A percentile compares a stretch with the other conserved stretches of the same genome.
These are phyloP conservation scores for Neophaeococcomyces mojaviensis DNA, from an alignment of 2,329 filamentous ascomycete genomes.

Conservation along the genomic window DNA sequence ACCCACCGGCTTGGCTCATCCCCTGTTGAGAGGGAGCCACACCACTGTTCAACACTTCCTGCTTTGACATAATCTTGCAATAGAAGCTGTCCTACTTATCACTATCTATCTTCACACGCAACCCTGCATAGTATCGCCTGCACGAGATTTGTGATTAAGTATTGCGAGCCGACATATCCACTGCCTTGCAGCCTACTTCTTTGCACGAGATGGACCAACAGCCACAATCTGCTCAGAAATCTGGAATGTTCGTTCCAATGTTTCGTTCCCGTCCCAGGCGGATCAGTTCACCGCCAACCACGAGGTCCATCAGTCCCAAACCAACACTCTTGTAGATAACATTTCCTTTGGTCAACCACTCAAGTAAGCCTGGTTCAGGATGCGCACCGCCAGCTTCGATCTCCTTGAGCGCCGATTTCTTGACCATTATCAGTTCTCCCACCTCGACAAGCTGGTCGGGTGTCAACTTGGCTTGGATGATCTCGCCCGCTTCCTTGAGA, in stretches of 20 bases:
- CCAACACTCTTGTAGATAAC: slow-evolving; percentile 65
- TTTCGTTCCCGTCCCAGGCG: slow-evolving; percentile 47
- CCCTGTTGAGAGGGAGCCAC: too few relatives aligned
- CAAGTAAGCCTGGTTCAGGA: slow-evolving; percentile 38
- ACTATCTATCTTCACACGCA: too few relatives aligned
- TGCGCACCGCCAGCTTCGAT: slow-evolving; percentile 30
- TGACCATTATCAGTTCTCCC: slow-evolving; percentile 68
- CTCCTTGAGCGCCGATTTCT: slow-evolving; percentile 40
- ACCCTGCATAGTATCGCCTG: too few relatives aligned
- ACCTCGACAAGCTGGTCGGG: slow-evolving; percentile 76
- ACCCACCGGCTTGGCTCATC: too few relatives aligned
- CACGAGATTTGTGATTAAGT: too few relatives aligned
- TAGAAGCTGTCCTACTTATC: too few relatives aligned
- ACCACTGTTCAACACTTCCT: too few relatives aligned
- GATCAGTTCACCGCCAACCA: slow-evolving; percentile 53
- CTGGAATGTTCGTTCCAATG: slow-evolving; percentile 44
- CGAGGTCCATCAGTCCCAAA: slow-evolving; percentile 60
- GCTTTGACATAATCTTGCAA: too few relatives aligned
- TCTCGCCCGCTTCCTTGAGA: slow-evolving; percentile 75
- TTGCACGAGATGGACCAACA: too few relatives aligned
- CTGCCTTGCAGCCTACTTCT: too few relatives aligned
- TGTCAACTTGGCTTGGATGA: slow-evolving; percentile 67
- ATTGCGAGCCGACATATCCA: too few relatives aligned
- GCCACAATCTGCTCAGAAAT: slow-evolving; percentile 29
- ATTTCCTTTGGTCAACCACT: slow-evolving; percentile 57